Percentiles rank a stretch among this genome's conserved stretches.
Evolutionary conservation across 352 stramenopile genomes (phyloP).

Genomic region (Phytophthora colocasiae): DNA sequence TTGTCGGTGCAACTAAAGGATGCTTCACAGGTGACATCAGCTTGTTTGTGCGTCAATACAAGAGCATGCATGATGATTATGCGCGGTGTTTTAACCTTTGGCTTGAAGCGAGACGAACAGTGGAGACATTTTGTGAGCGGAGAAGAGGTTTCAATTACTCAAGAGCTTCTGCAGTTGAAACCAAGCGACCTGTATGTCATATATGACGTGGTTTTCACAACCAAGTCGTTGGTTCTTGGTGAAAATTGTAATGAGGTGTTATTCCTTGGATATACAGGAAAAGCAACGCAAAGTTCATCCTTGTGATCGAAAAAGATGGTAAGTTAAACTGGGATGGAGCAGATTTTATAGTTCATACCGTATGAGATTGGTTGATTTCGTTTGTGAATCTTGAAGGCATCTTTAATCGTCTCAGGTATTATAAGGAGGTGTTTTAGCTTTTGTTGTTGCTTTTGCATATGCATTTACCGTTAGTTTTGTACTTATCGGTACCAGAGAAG

Average conservation of each 20-base stretch:
- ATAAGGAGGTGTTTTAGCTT: neutral
- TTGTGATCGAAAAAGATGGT: constrained; percentile 97
- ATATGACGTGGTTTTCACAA: neutral
- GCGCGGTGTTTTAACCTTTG: constrained; percentile 5
- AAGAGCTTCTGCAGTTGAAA: constrained; percentile 69
- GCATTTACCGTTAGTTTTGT: no score
- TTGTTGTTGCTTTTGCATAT: no score
- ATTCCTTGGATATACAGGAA: constrained; percentile 30
- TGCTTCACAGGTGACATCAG: constrained; percentile 69
- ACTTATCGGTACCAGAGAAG: constrained; percentile 52
- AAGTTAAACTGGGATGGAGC: neutral
- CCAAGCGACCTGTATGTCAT: constrained; percentile 54
- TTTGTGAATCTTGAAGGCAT: constrained; percentile 68
- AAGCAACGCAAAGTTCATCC: constrained; percentile 86
- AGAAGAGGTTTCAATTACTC: constrained; percentile 81
- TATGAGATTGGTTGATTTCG: no score
- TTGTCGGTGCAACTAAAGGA: constrained; percentile 85
- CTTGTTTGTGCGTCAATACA: constrained; percentile 44
- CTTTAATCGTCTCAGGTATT: constrained; percentile 91
- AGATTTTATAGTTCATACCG: no score
- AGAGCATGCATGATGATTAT: neutral
- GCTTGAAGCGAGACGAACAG: constrained; percentile 50
- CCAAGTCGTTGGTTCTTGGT: neutral
- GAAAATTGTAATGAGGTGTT: neutral
- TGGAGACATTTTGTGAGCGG: constrained; percentile 65